Evolutionary conservation across 1,139 yeast genomes (phyloP), one percentile per base, ranked within the genome.

Genomic region (Scheffersomyces insectosa): DNA sequence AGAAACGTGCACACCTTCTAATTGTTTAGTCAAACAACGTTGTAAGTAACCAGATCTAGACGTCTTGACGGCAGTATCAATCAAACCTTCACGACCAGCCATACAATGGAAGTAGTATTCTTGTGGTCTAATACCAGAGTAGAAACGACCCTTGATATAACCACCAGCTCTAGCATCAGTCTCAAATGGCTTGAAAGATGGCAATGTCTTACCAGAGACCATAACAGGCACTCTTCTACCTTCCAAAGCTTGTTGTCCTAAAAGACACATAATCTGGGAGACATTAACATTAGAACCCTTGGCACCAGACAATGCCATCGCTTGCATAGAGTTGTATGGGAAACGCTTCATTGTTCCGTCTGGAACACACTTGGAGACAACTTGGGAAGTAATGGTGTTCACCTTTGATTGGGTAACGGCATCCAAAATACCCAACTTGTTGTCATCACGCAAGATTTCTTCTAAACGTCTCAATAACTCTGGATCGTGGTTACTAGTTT

Each of bases 41-140:
- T 95, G 99, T 66, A 95, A 80, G 72, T 95, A 95, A 64, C 99
- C 99, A 43, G 99, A 91, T 73, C 97, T 86, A 23, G 98, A 89
- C 8, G 99, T 95, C 72, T 95, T 95, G 54, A 95, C 99, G 43
- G 99, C 99, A 46, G 99, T 95, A 78, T 95, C 99, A 72, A 95
- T 95, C 63, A 95, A 81, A 72, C 99, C 99, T 79, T 95, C 99
- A 77, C 99, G 86, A 68, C 99, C 99, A 46, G 99, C 99, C 99
- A 95, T 95, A 78, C 99, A 93, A 75, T 95, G 99, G 93, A 95
- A 95, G 63, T 91, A 95, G 68, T 95, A 95, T 66, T 95, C 99
- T 71, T 95, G 99, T n/a, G 99, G 99, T 65, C 89, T 83, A 55
- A 95, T 88, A 68, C 99, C 99, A 33, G 98, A 89, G 68, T 90